phyloP scores from a whole-genome alignment of 106 monocot genomes.

The Dendrobium chrysotoxum region DNA sequence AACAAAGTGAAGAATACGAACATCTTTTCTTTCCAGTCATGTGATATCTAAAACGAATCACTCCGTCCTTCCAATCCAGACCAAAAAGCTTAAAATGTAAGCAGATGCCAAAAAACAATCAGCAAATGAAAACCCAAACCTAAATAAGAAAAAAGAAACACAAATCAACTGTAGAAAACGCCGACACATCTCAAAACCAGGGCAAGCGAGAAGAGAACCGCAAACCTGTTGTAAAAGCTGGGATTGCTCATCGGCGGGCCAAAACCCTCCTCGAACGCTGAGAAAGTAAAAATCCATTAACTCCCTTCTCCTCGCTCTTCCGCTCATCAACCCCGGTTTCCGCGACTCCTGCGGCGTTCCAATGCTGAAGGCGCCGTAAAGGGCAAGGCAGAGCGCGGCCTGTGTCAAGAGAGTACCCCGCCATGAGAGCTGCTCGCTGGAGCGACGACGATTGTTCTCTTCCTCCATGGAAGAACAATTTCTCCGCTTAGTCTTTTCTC shows the following conservation, averaged over 20 bases:
- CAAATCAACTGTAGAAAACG: not conserved
- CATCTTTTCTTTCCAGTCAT: no score
- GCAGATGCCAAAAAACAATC: no score
- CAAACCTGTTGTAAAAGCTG: slow-evolving; percentile 28
- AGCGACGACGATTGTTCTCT: no score
- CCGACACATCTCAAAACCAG: slow-evolving; percentile 1
- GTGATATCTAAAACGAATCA: no score
- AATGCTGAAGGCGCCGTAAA: slow-evolving; percentile 47
- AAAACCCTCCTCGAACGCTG: slow-evolving; percentile 34
- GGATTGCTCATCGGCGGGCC: slow-evolving; percentile 18
- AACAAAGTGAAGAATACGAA: no score
- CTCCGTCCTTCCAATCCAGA: no score
- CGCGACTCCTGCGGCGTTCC: slow-evolving; percentile 22
- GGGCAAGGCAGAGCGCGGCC: slow-evolving; percentile 45
- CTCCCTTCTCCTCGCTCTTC: not conserved
- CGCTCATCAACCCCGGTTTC: not conserved
- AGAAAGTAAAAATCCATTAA: slow-evolving; percentile 45
- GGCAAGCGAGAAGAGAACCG: not conserved
- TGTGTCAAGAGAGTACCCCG: slow-evolving; percentile 34
- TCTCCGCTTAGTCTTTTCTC: not conserved
- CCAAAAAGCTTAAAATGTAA: no score
- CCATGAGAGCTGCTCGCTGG: slow-evolving; percentile 25
- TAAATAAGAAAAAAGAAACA: not conserved
- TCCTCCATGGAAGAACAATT: slow-evolving; percentile 5
- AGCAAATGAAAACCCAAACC: not conserved